Evolutionary conservation across 2,329 filamentous ascomycete species (phyloP), one percentile per base, ranked within the genome.

Genomic region (Ophiostoma montium): DNA sequence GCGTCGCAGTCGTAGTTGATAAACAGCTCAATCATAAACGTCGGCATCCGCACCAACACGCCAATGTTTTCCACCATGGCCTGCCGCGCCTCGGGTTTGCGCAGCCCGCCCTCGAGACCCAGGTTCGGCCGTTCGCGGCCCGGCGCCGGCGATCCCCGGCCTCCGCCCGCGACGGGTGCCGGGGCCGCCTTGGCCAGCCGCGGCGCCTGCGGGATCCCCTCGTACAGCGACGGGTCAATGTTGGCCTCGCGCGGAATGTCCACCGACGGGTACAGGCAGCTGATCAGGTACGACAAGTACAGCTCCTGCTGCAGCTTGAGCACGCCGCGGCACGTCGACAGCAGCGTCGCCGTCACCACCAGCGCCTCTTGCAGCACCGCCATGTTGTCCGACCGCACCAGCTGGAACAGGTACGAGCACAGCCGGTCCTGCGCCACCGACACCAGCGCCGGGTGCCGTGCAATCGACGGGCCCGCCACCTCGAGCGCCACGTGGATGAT

Each of bases 31-130:
- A 84, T 80, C 79, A 96, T 88, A 61, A 94, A 98, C 38, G 82
- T 89, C 1, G 92, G 88, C 71, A 98, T 95, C 38, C 94, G 78
- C 35, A 88, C 86, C 52, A 98, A 70, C 49, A 90, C 88, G 33
- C 90, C 89, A 41, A 98, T 83, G 57, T 86, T 94, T 67, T 98
- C 92, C 5, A 98, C 87, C 92, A 98, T 98, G 31, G 92, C 89
- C 69, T 98, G 92, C 57, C 92, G 78, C 30, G 92, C 89, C 65
- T 98, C 94, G 3, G 92, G 92, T 62, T 94, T 95, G 54, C 92
- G 77, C 33, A 86, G 79, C 9, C 90, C 89, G 2, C 92, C 90
- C 65, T 96, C 92, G 60, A 98, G 71, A 0, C 92, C 92, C 33
- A 96, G 75, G 62, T 87, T 92, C 63, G 94, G 88, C 48, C 92